Conservation (phyloP, 2,329 filamentous ascomycete species). For the Alternaria sp. region DNA sequence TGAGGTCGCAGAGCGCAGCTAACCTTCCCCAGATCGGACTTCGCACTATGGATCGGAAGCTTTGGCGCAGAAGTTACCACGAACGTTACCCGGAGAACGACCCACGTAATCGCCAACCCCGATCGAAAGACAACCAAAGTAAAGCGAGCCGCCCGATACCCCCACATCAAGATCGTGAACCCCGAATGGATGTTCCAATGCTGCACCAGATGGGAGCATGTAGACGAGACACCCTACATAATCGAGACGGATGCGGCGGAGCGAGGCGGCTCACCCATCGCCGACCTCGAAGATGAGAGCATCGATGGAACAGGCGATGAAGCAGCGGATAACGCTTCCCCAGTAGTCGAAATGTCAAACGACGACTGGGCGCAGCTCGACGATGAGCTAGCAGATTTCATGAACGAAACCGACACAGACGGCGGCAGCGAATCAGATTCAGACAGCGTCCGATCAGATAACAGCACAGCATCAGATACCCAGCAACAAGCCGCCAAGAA, state of each 20-base stretch:
- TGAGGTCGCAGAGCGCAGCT: slow-evolving; percentile 5
- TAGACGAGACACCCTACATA: slow-evolving; percentile 81
- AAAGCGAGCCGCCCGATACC: slow-evolving; percentile 78
- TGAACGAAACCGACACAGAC: slow-evolving; percentile 57
- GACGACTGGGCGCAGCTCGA: slow-evolving; percentile 60
- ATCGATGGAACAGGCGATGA: slow-evolving; percentile 49
- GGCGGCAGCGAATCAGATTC: slow-evolving; percentile 39
- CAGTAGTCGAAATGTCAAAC: slow-evolving; percentile 32
- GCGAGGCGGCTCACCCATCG: slow-evolving; percentile 44
- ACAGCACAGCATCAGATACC: slow-evolving; percentile 32
- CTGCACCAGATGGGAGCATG: slow-evolving; percentile 79
- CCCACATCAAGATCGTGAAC: slow-evolving; percentile 87
- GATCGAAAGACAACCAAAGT: slow-evolving; percentile 86
- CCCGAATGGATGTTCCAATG: slow-evolving; percentile 89
- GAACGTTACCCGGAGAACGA: slow-evolving; percentile 62
- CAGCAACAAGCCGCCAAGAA: slow-evolving; percentile 27
- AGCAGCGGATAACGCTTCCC: slow-evolving; percentile 40
- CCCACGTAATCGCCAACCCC: slow-evolving; percentile 76
- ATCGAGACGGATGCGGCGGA: slow-evolving; percentile 77
- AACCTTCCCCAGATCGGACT: slow-evolving; percentile 67
- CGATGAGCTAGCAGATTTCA: slow-evolving; percentile 77
- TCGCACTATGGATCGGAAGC: slow-evolving; percentile 82
- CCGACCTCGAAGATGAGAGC: slow-evolving; percentile 53
- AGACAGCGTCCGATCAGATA: slow-evolving; percentile 43
- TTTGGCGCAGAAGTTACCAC: slow-evolving; percentile 78